These are phyloP conservation scores for Casuarina equisetifolia DNA, from an alignment of 306 rosid genomes.

Conservation along the genomic window DNA sequence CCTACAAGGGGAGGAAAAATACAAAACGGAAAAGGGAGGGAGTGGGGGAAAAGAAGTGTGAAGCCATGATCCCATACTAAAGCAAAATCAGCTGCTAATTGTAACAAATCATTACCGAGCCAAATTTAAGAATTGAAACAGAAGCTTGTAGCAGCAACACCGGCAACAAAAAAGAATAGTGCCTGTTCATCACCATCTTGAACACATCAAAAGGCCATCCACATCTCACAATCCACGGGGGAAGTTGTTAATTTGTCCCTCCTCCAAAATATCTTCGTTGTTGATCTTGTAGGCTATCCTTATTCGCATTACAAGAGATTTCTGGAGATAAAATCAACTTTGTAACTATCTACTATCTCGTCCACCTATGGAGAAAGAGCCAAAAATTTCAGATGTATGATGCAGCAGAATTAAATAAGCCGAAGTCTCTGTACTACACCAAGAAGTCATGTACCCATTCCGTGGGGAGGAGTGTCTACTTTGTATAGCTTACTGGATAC, in stretches of 20 bases:
- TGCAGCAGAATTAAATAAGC: background rate
- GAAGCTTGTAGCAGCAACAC: slow-evolving; percentile 35
- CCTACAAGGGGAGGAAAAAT: slow-evolving; percentile 31
- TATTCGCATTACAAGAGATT: slow-evolving; percentile 89
- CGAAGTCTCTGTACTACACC: no score
- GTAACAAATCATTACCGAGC: slow-evolving; percentile 38
- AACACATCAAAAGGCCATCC: slow-evolving; percentile 27
- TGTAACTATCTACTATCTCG: slow-evolving; percentile 28
- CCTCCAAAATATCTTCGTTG: slow-evolving; percentile 83
- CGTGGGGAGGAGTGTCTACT: background rate
- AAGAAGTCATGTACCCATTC: background rate
- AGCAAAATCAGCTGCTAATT: slow-evolving; percentile 39
- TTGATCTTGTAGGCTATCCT: slow-evolving; percentile 91
- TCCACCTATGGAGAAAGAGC: background rate
- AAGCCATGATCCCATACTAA: slow-evolving; percentile 44
- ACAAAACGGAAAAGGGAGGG: slow-evolving; percentile 18
- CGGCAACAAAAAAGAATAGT: slow-evolving; percentile 23
- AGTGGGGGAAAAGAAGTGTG: slow-evolving; percentile 22
- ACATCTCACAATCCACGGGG: slow-evolving; percentile 75
- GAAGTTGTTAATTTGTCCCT: slow-evolving; percentile 83
- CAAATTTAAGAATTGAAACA: slow-evolving; percentile 33
- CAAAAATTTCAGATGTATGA: background rate
- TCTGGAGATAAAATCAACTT: slow-evolving; percentile 55
- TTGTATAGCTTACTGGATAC: background rate
- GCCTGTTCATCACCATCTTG: slow-evolving; percentile 38